A percentile compares a stretch with the other conserved stretches of the same genome.
These are phyloP conservation scores for Babesia bigemina DNA, from an alignment of 169 alveolate species.

Conservation along the genomic window DNA sequence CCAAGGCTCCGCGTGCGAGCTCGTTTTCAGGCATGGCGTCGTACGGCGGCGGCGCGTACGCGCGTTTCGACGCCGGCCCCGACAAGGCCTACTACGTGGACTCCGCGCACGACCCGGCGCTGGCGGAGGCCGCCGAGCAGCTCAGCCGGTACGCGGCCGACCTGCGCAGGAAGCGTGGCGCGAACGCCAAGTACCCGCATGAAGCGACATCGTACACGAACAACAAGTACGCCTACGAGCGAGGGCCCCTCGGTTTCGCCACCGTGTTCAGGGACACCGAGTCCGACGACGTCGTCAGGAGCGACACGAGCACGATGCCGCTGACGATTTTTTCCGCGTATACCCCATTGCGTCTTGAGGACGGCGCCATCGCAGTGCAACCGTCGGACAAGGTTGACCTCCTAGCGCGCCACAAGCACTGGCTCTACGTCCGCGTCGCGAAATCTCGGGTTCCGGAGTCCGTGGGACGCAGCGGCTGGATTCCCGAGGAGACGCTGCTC, in stretches of 20 bases:
- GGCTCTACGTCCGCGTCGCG: conserved; percentile 55
- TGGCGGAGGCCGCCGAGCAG: background rate
- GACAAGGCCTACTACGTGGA: background rate
- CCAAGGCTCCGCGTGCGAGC: conserved; percentile 16
- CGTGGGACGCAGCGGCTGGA: conserved; percentile 58
- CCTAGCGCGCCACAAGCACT: conserved; percentile 56
- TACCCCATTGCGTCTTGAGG: conserved; percentile 37
- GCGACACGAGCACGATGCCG: conserved; percentile 34
- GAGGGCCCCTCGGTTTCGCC: conserved; percentile 31
- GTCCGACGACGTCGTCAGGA: conserved; percentile 12
- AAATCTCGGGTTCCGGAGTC: background rate
- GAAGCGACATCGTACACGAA: conserved; percentile 13
- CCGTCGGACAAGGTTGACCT: conserved; percentile 55
- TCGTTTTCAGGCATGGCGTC: conserved; percentile 28
- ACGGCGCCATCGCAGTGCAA: conserved; percentile 52
- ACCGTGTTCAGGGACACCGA: conserved; percentile 28
- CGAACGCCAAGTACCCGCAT: conserved; percentile 17
- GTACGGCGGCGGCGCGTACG: conserved; percentile 6
- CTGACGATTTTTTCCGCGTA: conserved; percentile 45
- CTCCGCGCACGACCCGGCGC: background rate
- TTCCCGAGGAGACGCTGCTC: conserved; percentile 54
- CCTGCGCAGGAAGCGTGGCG: conserved; percentile 5
- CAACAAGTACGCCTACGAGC: conserved; percentile 12
- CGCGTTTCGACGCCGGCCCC: background rate
- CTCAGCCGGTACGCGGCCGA: conserved; percentile 3